Percentiles rank a stretch among this genome's conserved stretches.
Evolutionary conservation across 2,329 filamentous ascomycete species (phyloP).

Genomic region (Calonectria multiphialidica): DNA sequence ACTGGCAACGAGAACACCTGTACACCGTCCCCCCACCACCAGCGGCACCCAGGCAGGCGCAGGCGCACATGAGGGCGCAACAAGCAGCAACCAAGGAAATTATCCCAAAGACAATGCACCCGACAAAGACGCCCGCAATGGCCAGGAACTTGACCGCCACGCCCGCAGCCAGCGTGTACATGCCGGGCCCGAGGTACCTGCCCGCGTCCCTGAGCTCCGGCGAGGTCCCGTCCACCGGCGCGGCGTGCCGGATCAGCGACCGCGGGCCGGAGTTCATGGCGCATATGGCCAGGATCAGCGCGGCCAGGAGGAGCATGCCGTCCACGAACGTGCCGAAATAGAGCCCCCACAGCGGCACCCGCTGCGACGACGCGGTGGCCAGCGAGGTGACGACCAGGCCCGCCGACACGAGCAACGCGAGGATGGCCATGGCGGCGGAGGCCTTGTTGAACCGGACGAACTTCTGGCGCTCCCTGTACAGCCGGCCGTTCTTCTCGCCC

Average conservation of each 20-base stretch:
- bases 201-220: background rate
- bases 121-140: constrained; percentile 28
- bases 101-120: constrained; percentile 26
- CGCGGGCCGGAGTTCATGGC: constrained; percentile 29
- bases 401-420: constrained; percentile 27
- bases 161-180: constrained; percentile 30
- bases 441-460: constrained; percentile 29
- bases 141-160: constrained; percentile 33
- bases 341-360: constrained; percentile 22
- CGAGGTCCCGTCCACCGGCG: background rate
- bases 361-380: constrained; percentile 14
- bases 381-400: constrained; percentile 15
- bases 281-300: constrained; percentile 21
- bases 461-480: constrained; percentile 8
- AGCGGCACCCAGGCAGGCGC: constrained; percentile 25
- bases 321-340: constrained; percentile 29
- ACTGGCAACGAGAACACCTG: constrained; percentile 16
- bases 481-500: background rate
- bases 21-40: background rate
- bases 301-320: constrained; percentile 20
- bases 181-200: constrained; percentile 23
- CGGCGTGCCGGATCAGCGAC: constrained; percentile 14
- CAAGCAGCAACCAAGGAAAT: constrained; percentile 26
- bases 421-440: constrained; percentile 28
- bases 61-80: constrained; percentile 24